phyloP scores from a whole-genome alignment of 371 early-diverging fungal species.

The Coemansia sp. region DNA sequence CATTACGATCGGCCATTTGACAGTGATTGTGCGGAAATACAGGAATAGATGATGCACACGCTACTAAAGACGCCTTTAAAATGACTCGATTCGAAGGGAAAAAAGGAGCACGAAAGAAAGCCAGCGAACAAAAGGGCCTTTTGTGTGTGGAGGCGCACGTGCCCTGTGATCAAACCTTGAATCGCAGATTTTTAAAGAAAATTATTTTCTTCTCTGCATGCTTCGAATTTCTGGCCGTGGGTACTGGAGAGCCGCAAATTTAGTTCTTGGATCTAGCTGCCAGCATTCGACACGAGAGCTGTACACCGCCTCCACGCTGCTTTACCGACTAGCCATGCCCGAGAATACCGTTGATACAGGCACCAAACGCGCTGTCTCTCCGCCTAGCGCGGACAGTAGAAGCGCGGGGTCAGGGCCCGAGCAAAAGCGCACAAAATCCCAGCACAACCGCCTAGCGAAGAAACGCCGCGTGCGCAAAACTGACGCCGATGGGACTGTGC shows the following conservation, averaged over 20 bases:
- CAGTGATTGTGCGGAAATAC: not conserved
- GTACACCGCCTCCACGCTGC: too few relatives aligned
- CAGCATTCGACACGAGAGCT: not conserved
- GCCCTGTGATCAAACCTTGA: too few relatives aligned
- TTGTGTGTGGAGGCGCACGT: too few relatives aligned
- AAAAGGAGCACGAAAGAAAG: too few relatives aligned
- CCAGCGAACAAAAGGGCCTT: not conserved
- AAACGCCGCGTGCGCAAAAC: conserved; percentile 22
- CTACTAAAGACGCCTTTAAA: too few relatives aligned
- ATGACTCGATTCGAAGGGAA: too few relatives aligned
- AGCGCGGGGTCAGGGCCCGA: not conserved
- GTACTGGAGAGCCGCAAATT: too few relatives aligned
- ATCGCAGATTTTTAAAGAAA: too few relatives aligned
- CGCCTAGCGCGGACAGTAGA: not conserved
- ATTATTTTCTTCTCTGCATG: too few relatives aligned
- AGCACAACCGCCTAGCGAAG: conserved; percentile 8
- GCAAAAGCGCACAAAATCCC: conserved; percentile 22
- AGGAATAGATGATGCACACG: not conserved
- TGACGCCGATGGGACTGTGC: conserved; percentile 31
- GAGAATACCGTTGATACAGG: conserved; percentile 3
- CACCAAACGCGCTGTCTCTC: conserved; percentile 6
- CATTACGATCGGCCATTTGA: conserved; percentile 35
- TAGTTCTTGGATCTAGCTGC: not conserved
- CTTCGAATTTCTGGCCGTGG: too few relatives aligned
- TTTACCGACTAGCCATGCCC: not conserved